Conservation (phyloP, 2,329 filamentous ascomycete species). For the Cladorrhinum sp. region DNA sequence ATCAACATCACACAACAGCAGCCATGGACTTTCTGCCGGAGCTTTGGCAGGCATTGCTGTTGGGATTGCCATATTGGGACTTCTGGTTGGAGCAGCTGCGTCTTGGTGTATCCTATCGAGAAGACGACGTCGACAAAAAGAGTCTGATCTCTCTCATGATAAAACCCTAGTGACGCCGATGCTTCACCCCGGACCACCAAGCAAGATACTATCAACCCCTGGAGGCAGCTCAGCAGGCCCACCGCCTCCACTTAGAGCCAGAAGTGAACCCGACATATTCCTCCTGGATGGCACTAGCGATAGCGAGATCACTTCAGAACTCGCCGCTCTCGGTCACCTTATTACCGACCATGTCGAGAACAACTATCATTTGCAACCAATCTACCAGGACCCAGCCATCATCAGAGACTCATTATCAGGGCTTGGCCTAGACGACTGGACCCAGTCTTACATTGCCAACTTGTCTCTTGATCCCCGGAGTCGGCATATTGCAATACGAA, state of each 20-base stretch:
- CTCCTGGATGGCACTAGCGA: slow-evolving; percentile 11
- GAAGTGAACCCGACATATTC: slow-evolving; percentile 21
- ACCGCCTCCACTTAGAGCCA: slow-evolving; percentile 9
- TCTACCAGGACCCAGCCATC: neutral
- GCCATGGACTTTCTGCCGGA: neutral
- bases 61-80: neutral
- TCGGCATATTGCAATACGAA: slow-evolving; percentile 5
- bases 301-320: slow-evolving; percentile 6
- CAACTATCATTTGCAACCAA: slow-evolving; percentile 2
- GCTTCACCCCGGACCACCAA: neutral
- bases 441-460: neutral
- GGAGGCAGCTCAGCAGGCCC: slow-evolving; percentile 7
- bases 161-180: neutral
- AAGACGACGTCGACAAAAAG: neutral
- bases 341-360: slow-evolving; percentile 10
- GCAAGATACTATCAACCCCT: neutral
- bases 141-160: neutral
- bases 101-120: neutral
- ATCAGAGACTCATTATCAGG: slow-evolving; percentile 3
- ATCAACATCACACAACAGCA: neutral
- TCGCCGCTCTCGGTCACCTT: neutral
- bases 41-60: neutral
- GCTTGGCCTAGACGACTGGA: neutral
- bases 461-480: slow-evolving; percentile 2
- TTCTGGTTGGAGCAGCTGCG: neutral